A percentile compares a stretch with the other conserved stretches of the same genome.
These are phyloP conservation scores for Cyberlindnera americana DNA, from an alignment of 805 yeast species.

Conservation along the genomic window DNA sequence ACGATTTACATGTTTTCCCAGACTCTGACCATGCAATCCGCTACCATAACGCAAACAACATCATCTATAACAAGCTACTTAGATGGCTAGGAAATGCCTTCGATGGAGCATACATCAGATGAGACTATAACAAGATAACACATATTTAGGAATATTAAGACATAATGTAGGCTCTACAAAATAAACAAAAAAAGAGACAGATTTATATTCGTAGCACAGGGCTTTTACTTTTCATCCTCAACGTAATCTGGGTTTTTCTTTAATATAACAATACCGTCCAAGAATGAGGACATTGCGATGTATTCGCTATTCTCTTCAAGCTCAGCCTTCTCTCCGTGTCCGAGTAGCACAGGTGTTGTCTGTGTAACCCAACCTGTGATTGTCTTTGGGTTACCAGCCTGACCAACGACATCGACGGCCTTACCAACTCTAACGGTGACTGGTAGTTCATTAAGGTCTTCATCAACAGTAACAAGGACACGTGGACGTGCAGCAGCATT, in stretches of 20 bases:
- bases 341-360: constrained; percentile 91
- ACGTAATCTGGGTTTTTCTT: constrained; percentile 85
- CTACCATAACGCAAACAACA: constrained; percentile 67
- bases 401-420: constrained; percentile 98
- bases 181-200: background rate
- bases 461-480: constrained; percentile 89
- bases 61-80: constrained; percentile 65
- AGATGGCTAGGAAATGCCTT: constrained; percentile 65
- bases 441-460: constrained; percentile 72
- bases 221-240: constrained; percentile 42
- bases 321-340: constrained; percentile 95
- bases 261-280: constrained; percentile 92
- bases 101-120: constrained; percentile 30
- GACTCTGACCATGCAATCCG: constrained; percentile 74
- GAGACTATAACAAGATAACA: background rate
- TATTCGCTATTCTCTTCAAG: constrained; percentile 88
- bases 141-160: too few species aligned
- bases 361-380: constrained; percentile 99
- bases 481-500: constrained; percentile 91
- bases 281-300: constrained; percentile 69
- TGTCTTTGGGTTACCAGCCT: constrained; percentile 98
- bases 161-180: too few species aligned
- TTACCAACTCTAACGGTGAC: constrained; percentile 98
- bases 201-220: background rate
- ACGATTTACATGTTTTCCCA: constrained; percentile 75